phyloP scores from a whole-genome alignment of 2,329 filamentous ascomycete species.

The Lachnellula subtilissima region DNA sequence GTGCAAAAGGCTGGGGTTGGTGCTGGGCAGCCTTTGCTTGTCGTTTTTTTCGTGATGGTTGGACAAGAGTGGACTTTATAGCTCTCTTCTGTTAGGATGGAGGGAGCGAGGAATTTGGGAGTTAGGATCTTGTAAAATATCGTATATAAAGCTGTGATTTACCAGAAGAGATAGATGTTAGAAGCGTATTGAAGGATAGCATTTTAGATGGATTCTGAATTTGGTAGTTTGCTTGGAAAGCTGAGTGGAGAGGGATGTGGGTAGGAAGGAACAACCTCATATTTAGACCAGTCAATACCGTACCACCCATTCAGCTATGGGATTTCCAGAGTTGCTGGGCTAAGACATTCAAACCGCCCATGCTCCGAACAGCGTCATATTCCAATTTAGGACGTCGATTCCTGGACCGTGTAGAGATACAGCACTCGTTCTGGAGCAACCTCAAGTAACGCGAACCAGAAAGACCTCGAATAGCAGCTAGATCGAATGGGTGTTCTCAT shows the following conservation, averaged over 20 bases:
- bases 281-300: neutral
- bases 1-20: constrained; percentile 14
- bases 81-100: neutral
- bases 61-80: constrained; percentile 14
- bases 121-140: neutral
- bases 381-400: too few relatives aligned
- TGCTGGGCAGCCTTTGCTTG: constrained; percentile 8
- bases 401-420: too few relatives aligned
- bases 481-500: too few relatives aligned
- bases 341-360: too few relatives aligned
- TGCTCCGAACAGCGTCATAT: too few relatives aligned
- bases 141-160: neutral
- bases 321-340: too few relatives aligned
- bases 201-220: too few relatives aligned
- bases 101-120: neutral
- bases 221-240: neutral
- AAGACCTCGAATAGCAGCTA: too few relatives aligned
- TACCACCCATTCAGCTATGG: too few relatives aligned
- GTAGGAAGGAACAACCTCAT: neutral
- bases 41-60: constrained; percentile 22
- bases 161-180: neutral
- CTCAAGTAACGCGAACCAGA: too few relatives aligned
- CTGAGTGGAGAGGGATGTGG: neutral
- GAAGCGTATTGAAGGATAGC: neutral
- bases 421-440: too few relatives aligned